phyloP scores from a whole-genome alignment of 176 grass and related monocot species.

The Phoenix roebelenii region DNA sequence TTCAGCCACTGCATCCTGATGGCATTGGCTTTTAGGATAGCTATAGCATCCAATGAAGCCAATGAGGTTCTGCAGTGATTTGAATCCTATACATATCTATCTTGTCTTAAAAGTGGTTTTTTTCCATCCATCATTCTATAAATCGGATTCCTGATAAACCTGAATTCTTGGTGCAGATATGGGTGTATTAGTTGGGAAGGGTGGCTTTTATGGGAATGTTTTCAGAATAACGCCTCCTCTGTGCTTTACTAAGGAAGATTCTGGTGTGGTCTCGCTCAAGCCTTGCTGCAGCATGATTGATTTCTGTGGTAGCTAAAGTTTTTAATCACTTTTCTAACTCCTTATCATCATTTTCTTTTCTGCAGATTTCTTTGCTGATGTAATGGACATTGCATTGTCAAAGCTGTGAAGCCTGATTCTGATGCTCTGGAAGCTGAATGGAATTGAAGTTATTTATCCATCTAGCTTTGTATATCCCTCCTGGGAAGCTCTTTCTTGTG shows the following conservation, averaged over 20 bases:
- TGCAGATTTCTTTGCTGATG: conserved; percentile 69
- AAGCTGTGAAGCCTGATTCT: conserved; percentile 47
- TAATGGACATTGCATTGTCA: conserved; percentile 62
- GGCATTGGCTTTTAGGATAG: too few species aligned
- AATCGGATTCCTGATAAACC: neutral
- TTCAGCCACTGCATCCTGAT: too few species aligned
- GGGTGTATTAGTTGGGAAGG: conserved; percentile 80
- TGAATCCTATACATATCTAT: too few species aligned
- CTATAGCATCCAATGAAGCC: too few species aligned
- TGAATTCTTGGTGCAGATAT: conserved; percentile 45
- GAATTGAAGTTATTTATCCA: too few species aligned
- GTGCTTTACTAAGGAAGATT: conserved; percentile 76
- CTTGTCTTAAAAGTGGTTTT: too few species aligned
- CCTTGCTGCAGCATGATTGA: too few species aligned
- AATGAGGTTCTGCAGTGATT: too few species aligned
- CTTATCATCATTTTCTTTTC: neutral
- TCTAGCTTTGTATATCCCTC: too few species aligned
- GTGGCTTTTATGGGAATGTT: conserved; percentile 86
- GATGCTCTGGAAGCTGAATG: too few species aligned
- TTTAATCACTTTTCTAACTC: neutral
- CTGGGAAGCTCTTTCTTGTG: neutral
- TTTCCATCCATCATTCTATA: neutral
- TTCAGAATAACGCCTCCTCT: conserved; percentile 92
- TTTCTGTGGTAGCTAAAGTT: too few species aligned
- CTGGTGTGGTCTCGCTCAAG: conserved; percentile 29